Evolutionary conservation across 2,329 filamentous ascomycete species (phyloP), one percentile per base, ranked within the genome.

Genomic region (Botrytis cinerea): DNA sequence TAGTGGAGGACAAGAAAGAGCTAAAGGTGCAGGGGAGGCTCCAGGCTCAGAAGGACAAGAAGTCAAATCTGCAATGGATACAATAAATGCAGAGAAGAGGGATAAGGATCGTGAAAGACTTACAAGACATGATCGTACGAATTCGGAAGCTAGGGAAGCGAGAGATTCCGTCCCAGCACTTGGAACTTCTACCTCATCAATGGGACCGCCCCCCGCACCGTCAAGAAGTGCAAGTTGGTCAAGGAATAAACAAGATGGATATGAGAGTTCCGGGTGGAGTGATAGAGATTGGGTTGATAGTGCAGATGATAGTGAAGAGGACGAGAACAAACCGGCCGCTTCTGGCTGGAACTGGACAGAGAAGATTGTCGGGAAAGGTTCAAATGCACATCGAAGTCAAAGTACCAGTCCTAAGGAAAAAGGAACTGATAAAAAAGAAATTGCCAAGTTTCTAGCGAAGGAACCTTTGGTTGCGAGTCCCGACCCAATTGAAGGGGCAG

Each of bases 1-100:
- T 46, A 91, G 93, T 81, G 83, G 86, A 60, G 87, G 85, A n/a
- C 82, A 83, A 0, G 94, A 97, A 79, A 88, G 92, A 18, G 93
- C 93, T 0, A 89, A 91, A 76, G 85, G 85, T 59, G 83, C 88
- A 38, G 82, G 85, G 64, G 84, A 87, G 76, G 84, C 84, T 2
- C 89, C 91, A 0, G 88, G 87, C 60, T 84, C 85, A 73, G 86
- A 90, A n/a, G 93, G 92, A 14, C 85, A 87, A 59, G 92, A 95
- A 82, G 92, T 87, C 28, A 87, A 85, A n/a, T 73, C 77, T 32
- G 35, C 60, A 22, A 45, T 54, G 20, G 57, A 64, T 32, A 25
- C 46, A 22, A 40, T 40, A n/a, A 51, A 72, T 54, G 9, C 32
- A 25, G 35, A 48, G 25, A 66, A 72, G 38, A 60, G 38, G 28